These are phyloP conservation scores for Mycena albidolilacea DNA, from an alignment of 768 basidiomycete species.

Conservation along the genomic window DNA sequence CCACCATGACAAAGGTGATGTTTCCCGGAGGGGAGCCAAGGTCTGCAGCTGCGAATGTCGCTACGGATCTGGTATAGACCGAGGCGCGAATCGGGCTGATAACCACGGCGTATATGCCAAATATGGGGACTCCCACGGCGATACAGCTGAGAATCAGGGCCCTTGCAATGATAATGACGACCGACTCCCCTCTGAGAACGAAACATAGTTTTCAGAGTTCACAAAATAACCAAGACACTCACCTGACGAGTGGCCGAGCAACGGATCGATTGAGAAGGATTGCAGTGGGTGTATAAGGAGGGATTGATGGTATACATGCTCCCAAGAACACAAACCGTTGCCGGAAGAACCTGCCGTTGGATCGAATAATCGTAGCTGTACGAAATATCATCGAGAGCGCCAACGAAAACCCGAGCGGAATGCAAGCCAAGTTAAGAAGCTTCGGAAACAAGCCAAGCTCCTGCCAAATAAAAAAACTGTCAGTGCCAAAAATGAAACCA, in stretches of 20 bases:
- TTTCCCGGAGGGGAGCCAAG: not conserved
- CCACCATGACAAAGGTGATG: not conserved
- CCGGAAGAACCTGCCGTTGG: not conserved
- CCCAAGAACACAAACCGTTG: not conserved
- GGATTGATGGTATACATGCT: not conserved
- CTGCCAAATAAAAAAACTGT: not conserved
- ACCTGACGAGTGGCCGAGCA: conserved; percentile 1
- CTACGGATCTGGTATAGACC: not conserved
- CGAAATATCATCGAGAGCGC: not conserved
- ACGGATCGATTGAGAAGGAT: conserved; percentile 1
- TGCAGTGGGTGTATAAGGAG: not conserved
- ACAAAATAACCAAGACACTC: not conserved
- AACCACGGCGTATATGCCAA: conserved; percentile 10
- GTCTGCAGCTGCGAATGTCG: not conserved
- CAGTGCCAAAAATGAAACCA: not conserved
- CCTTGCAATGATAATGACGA: not conserved
- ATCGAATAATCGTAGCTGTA: not conserved
- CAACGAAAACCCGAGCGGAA: not conserved
- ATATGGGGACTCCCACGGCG: not conserved
- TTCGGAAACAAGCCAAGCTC: not conserved
- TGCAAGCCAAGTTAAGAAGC: not conserved
- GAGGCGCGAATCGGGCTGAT: not conserved
- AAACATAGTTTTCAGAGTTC: not conserved
- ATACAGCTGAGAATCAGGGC: conserved; percentile 1
- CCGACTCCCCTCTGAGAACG: not conserved